Evolutionary conservation across 257 asterid species (phyloP).

Genomic region (Jacaranda mimosifolia): DNA sequence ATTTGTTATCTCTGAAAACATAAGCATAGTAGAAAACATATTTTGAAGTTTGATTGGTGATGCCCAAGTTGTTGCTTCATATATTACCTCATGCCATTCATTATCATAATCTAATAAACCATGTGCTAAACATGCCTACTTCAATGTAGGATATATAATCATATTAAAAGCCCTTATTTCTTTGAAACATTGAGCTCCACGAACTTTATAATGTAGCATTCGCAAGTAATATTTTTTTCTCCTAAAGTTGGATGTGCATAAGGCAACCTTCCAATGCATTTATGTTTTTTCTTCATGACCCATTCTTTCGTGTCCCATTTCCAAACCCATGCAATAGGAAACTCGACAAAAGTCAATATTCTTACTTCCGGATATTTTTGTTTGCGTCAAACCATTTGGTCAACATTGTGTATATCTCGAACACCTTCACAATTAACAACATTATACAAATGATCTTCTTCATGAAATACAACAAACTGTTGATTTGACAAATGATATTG

Average conservation of each 20-base stretch:
- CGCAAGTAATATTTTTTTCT: no score
- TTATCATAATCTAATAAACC: neutral
- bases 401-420: conserved; percentile 21
- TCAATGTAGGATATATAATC: neutral
- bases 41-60: neutral
- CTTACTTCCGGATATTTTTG: neutral
- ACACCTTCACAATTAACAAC: neutral
- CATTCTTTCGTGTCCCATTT: no score
- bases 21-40: no score
- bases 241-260: conserved; percentile 5
- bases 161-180: conserved; percentile 1
- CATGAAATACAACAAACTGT: neutral
- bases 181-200: conserved; percentile 13
- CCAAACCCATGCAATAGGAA: no score
- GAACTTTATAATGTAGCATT: neutral
- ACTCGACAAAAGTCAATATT: no score
- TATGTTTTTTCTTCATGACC: neutral
- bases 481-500: no score
- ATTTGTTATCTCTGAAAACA: no score
- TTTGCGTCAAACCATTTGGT: conserved; percentile 23
- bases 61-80: conserved; percentile 23
- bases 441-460: neutral
- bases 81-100: conserved; percentile 7
- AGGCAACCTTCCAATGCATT: conserved; percentile 4
- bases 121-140: neutral